Conservation (phyloP, 2,329 filamentous ascomycete genomes). For the Colletotrichum sp. region DNA sequence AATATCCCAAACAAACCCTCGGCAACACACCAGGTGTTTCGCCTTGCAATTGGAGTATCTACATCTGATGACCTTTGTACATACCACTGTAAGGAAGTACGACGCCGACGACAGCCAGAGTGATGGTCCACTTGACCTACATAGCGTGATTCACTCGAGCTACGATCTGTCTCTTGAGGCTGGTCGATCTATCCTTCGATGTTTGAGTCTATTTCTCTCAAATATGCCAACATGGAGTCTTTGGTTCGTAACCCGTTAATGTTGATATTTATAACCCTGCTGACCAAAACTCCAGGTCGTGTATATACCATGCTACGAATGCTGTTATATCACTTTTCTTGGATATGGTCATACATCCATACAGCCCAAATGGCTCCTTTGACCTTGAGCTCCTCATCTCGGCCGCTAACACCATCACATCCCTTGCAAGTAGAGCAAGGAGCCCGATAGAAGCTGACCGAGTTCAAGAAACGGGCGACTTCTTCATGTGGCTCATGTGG, state of each 20-base stretch:
- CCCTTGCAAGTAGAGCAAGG: background rate
- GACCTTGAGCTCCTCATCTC: constrained; percentile 1
- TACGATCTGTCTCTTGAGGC: constrained; percentile 27
- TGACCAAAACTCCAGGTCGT: background rate
- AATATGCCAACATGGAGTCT: background rate
- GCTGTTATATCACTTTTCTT: constrained; percentile 22
- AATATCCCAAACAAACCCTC: background rate
- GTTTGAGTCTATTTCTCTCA: background rate
- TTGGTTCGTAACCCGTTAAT: background rate
- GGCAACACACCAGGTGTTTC: background rate
- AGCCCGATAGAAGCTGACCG: background rate
- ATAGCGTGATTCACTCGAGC: constrained; percentile 27
- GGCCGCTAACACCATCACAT: background rate
- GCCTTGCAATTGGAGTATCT: constrained; percentile 25
- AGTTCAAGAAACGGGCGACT: background rate
- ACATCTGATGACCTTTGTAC: constrained; percentile 21
- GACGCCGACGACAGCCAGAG: background rate
- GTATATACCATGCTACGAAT: constrained; percentile 14
- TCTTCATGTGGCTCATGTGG: background rate
- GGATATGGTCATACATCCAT: constrained; percentile 23
- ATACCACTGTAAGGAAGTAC: constrained; percentile 25
- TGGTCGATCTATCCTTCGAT: constrained; percentile 22
- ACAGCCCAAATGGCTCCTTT: background rate
- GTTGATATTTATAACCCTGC: background rate
- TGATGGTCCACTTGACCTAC: constrained; percentile 20